Conservation (phyloP, 495 filamentous ascomycete genomes). For the Stereocaulon alpinum region DNA sequence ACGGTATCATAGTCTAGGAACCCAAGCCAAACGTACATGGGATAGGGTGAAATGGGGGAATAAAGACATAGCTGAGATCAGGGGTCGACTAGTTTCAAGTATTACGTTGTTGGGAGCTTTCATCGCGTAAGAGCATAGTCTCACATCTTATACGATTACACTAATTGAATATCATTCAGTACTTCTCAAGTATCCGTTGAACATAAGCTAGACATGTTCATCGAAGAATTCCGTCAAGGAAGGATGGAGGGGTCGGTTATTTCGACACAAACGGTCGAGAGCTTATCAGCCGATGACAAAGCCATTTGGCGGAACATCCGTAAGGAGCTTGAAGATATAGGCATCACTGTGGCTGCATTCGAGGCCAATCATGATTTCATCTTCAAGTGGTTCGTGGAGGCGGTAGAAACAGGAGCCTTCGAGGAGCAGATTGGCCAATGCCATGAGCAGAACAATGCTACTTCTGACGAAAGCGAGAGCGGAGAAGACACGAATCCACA, state of each 20-base stretch:
- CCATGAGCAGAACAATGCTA: background rate
- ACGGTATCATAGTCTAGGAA: slow-evolving; percentile 1
- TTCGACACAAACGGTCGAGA: slow-evolving; percentile 26
- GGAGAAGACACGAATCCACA: background rate
- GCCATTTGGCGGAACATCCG: slow-evolving; percentile 28
- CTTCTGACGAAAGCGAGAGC: background rate
- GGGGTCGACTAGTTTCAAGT: background rate
- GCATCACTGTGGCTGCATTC: slow-evolving; percentile 25
- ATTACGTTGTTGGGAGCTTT: background rate
- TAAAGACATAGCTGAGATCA: slow-evolving; percentile 9
- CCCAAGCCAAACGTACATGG: background rate
- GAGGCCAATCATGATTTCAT: slow-evolving; percentile 29
- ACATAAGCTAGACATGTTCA: no score
- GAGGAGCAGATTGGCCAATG: slow-evolving; percentile 16
- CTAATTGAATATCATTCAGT: background rate
- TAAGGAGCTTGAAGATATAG: slow-evolving; percentile 29
- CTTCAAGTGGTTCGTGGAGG: slow-evolving; percentile 22
- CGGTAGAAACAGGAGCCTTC: slow-evolving; percentile 22
- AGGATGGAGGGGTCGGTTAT: slow-evolving; percentile 19
- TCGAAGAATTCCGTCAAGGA: no score
- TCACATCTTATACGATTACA: background rate
- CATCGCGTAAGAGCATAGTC: background rate
- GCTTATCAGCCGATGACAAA: slow-evolving; percentile 22
- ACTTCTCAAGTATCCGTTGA: no score
- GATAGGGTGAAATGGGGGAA: slow-evolving; percentile 1